Evolutionary conservation across 2,329 filamentous ascomycete genomes (phyloP).

Genomic region (Diaporthe citri): DNA sequence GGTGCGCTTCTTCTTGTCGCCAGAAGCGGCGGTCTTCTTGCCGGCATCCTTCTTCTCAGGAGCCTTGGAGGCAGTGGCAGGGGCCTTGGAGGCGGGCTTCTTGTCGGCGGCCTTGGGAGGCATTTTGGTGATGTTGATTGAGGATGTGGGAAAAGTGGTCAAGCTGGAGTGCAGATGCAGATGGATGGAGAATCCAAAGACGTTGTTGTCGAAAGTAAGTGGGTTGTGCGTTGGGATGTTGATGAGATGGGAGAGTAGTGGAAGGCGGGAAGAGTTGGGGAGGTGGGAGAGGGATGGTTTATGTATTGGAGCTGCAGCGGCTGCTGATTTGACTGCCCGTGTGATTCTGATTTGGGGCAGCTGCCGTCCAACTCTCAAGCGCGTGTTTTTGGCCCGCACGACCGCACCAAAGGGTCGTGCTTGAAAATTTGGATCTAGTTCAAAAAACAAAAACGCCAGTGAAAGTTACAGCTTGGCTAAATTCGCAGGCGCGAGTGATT

Average conservation of each 20-base stretch:
- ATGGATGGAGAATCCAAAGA: conserved; percentile 43
- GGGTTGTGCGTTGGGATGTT: conserved; percentile 50
- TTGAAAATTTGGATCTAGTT: too few relatives aligned
- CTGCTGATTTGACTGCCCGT: not conserved
- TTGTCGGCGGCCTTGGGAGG: conserved; percentile 98
- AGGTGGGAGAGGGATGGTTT: conserved; percentile 57
- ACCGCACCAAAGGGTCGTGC: too few relatives aligned
- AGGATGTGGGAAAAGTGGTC: conserved; percentile 32
- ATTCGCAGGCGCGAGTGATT: too few relatives aligned
- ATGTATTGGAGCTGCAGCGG: not conserved
- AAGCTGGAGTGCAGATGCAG: conserved; percentile 42
- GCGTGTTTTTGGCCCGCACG: too few relatives aligned
- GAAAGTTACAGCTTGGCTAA: too few relatives aligned
- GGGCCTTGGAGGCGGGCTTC: conserved; percentile 99
- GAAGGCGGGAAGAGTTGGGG: conserved; percentile 59
- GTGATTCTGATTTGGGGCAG: conserved; percentile 48
- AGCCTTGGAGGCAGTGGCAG: conserved; percentile 76
- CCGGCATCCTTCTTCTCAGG: conserved; percentile 99
- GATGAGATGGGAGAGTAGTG: conserved; percentile 59
- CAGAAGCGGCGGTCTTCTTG: conserved; percentile 98
- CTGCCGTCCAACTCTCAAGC: too few relatives aligned
- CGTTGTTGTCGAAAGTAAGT: conserved; percentile 44
- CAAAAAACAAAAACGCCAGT: too few relatives aligned
- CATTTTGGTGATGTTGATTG: conserved; percentile 73
- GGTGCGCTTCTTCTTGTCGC: conserved; percentile 99